Evolutionary conservation across 441 rosid species (phyloP).

Genomic region (Syzygium malaccense): DNA sequence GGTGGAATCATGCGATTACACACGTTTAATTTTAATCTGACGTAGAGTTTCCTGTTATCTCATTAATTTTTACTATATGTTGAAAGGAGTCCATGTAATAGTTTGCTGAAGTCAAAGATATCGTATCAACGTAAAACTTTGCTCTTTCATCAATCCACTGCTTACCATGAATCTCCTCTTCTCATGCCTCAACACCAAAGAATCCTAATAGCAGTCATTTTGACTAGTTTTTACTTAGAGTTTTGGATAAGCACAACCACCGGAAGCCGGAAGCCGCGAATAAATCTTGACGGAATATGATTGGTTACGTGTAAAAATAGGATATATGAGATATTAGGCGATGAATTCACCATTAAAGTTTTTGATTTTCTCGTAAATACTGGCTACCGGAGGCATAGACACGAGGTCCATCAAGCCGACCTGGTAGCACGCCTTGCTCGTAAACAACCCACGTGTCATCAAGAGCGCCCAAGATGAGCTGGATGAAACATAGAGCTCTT

Average conservation of each 20-base stretch:
- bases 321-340: too few relatives aligned
- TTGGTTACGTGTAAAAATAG: too few relatives aligned
- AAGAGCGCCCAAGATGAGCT: too few relatives aligned
- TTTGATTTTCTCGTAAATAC: too few relatives aligned
- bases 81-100: not conserved
- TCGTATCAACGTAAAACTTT: not conserved
- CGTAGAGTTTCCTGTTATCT: not conserved
- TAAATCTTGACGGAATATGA: too few relatives aligned
- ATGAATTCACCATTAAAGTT: too few relatives aligned
- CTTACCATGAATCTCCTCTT: conserved; percentile 6
- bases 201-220: not conserved
- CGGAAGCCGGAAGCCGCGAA: not conserved
- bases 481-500: too few relatives aligned
- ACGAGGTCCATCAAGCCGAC: too few relatives aligned
- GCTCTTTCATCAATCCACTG: not conserved
- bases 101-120: not conserved
- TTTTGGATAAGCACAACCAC: conserved; percentile 16
- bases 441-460: too few relatives aligned
- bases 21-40: not conserved
- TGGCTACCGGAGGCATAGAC: too few relatives aligned
- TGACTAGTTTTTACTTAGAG: not conserved
- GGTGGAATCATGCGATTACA: not conserved
- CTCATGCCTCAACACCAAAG: conserved; percentile 17
- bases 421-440: too few relatives aligned
- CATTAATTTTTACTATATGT: not conserved